Evolutionary conservation across 1,284 basidiomycete genomes (phyloP), one percentile per base, ranked within the genome.

Genomic region (Fistulina hepatica): DNA sequence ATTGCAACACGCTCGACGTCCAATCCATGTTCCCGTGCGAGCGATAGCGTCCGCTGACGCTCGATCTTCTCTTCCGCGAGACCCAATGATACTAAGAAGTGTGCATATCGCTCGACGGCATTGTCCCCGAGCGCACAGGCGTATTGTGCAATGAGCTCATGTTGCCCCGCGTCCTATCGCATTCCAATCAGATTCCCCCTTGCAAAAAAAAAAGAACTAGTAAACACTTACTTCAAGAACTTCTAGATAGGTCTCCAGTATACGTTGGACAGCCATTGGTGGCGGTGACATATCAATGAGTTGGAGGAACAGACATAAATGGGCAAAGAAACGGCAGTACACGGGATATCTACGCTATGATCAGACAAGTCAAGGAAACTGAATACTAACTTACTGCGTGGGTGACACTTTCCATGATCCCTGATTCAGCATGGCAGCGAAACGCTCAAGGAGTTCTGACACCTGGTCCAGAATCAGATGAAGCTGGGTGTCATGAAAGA

Each of bases 131-230:
- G 63, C 26, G 86, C 86, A 30, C 86, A 79, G 2, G 92, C 90
- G 54, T 98, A 98, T 67, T 95, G 76, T 0, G 93, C 92, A 10
- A 98, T 91, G 10, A 97, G 71, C 32, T 82, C 73, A 22, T 86
- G 73, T 53, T 93, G 76, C 5, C 82, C 83, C n/a, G 81, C 80
- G 36, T 65, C 63, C 73, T 88, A 37, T 23, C 21, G 30, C 17
- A 7, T 5, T 30, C 6, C 6, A 6, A n/a, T 30, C 27, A 30
- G 27, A n/a, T n/a, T n/a, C n/a, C n/a, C n/a, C 6, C 44, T 2
- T 34, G 25, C 23, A 39, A 30, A 15, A 41, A 7, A 35, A 13
- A 21, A 31, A 34, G 21, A 43, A 28, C 13, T 23, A 28, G 8
- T 41, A 20, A 27, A 33, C 13, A 47, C 69, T 43, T 15, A 77